phyloP scores from a whole-genome alignment of 441 rosid species.

The Adansonia rubrostipa region DNA sequence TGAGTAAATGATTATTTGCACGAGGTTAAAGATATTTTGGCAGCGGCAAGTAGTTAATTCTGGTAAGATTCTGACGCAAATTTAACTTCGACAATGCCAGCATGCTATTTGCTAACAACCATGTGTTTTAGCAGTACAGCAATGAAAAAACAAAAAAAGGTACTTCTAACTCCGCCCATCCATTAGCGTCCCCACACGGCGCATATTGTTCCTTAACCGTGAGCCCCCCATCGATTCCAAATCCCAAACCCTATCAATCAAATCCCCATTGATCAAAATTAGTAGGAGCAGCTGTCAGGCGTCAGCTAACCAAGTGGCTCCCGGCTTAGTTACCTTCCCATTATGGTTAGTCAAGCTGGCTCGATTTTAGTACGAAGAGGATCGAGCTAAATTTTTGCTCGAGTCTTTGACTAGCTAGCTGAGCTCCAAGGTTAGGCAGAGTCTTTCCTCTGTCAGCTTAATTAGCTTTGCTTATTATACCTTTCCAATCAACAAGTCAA shows the following conservation, averaged over 20 bases:
- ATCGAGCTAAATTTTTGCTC: neutral
- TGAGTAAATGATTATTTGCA: neutral
- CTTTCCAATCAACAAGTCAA: slow-evolving; percentile 39
- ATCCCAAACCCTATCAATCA: slow-evolving; percentile 60
- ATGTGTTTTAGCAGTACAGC: slow-evolving; percentile 31
- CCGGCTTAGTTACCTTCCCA: neutral
- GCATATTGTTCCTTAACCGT: slow-evolving; percentile 30
- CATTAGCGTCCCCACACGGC: slow-evolving; percentile 58
- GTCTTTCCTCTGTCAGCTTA: neutral
- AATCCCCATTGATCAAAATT: slow-evolving; percentile 29
- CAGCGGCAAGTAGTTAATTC: neutral
- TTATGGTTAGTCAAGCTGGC: slow-evolving; percentile 22
- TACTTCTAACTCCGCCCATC: slow-evolving; percentile 39
- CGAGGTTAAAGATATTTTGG: neutral
- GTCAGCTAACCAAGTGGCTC: slow-evolving; percentile 19
- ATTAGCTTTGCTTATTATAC: slow-evolving; percentile 25
- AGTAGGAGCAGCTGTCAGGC: slow-evolving; percentile 18
- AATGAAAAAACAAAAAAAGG: neutral
- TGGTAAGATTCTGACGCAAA: slow-evolving; percentile 30
- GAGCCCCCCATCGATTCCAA: slow-evolving; percentile 48
- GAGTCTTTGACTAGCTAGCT: neutral
- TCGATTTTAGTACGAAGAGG: neutral
- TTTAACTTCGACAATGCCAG: slow-evolving; percentile 25
- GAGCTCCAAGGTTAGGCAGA: neutral
- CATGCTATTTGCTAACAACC: slow-evolving; percentile 22